phyloP scores from a whole-genome alignment of 495 filamentous ascomycete genomes.

The Xanthoparmelia taractica region DNA sequence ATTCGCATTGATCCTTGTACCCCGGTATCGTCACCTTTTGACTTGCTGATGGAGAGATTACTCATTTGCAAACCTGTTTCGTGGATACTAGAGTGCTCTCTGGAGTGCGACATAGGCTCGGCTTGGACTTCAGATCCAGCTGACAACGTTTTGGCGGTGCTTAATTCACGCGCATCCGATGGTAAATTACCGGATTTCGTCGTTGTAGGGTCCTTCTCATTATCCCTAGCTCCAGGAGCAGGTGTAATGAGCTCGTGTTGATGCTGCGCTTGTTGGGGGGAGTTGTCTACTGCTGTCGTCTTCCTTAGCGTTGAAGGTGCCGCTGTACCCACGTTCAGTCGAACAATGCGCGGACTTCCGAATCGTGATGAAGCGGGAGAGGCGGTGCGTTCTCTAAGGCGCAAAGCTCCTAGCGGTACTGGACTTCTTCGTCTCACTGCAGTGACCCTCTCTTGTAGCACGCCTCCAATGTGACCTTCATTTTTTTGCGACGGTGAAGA shows the following conservation, averaged over 20 bases:
- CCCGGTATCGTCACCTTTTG: slow-evolving; percentile 47
- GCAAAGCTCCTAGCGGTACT: slow-evolving; percentile 36
- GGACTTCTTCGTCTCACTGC: slow-evolving; percentile 24
- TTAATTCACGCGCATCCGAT: slow-evolving; percentile 19
- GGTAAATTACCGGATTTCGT: not conserved
- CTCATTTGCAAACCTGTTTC: slow-evolving; percentile 37
- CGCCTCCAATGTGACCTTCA: slow-evolving; percentile 34
- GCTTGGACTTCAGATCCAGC: slow-evolving; percentile 35
- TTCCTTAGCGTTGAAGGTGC: slow-evolving; percentile 34
- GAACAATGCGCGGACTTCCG: slow-evolving; percentile 41
- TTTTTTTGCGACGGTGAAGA: slow-evolving; percentile 46
- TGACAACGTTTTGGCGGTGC: slow-evolving; percentile 36
- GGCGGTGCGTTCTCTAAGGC: slow-evolving; percentile 30
- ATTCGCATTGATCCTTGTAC: slow-evolving; percentile 62
- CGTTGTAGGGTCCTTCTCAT: slow-evolving; percentile 27
- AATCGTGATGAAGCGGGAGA: slow-evolving; percentile 11
- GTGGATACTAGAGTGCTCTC: slow-evolving; percentile 32
- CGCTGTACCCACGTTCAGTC: slow-evolving; percentile 44
- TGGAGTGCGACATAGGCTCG: slow-evolving; percentile 30
- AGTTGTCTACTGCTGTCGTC: slow-evolving; percentile 27
- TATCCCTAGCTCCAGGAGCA: slow-evolving; percentile 53
- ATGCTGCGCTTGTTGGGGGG: slow-evolving; percentile 30
- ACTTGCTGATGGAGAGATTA: slow-evolving; percentile 38
- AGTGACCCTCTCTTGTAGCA: slow-evolving; percentile 9
- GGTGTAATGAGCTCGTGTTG: slow-evolving; percentile 58